Conservation (phyloP, 495 filamentous ascomycete species). For the Trichoderma parareesei region DNA sequence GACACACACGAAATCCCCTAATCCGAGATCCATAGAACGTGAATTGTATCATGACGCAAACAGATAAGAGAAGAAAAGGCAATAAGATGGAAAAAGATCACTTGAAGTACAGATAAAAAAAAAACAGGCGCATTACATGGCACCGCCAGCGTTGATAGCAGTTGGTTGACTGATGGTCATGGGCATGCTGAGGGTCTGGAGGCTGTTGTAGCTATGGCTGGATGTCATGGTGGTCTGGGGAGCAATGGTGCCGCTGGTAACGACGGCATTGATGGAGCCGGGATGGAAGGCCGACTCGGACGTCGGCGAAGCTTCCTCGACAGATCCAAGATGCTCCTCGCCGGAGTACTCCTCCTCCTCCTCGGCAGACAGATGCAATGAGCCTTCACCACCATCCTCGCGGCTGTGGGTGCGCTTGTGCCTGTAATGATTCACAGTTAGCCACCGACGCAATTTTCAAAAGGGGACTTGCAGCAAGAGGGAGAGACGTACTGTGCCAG, state of each 20-base stretch:
- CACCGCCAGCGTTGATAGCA: conserved; percentile 35
- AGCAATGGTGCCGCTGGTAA: conserved; percentile 21
- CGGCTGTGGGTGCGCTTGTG: conserved; percentile 94
- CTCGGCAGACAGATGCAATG: conserved; percentile 59
- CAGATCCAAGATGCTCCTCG: conserved; percentile 63
- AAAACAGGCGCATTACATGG: conserved; percentile 13
- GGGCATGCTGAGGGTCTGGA: conserved; percentile 46
- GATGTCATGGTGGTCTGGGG: conserved; percentile 25
- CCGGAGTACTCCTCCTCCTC: conserved; percentile 64
- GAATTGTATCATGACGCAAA: conserved; percentile 14
- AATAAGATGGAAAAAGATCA: neutral
- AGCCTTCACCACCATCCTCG: conserved; percentile 60
- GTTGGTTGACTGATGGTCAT: conserved; percentile 50
- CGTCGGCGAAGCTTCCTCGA: conserved; percentile 66
- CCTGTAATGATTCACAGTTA: conserved; percentile 34
- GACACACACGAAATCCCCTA: conserved; percentile 14
- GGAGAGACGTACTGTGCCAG: conserved; percentile 77
- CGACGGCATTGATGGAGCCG: conserved; percentile 33
- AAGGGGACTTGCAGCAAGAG: no score
- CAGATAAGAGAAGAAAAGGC: neutral
- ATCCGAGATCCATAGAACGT: conserved; percentile 11
- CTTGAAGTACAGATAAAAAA: conserved; percentile 4
- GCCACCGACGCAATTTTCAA: no score
- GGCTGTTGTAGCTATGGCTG: conserved; percentile 35
- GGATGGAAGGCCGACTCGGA: conserved; percentile 48